Base-by-base conservation (phyloP, 768 basidiomycete genomes). In the Lanmaoa rubissima region DNA sequence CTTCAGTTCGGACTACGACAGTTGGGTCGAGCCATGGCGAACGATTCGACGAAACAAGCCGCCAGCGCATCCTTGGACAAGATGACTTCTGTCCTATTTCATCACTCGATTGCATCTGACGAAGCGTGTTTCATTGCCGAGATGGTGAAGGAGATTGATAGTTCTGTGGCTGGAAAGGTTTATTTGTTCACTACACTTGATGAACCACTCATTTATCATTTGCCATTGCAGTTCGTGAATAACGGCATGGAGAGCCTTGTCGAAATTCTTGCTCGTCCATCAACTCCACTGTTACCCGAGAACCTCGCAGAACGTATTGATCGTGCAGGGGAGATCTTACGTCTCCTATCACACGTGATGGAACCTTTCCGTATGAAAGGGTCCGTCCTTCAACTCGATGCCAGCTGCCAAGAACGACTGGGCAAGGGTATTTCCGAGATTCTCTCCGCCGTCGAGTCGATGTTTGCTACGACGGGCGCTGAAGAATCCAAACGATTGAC, bases 121-220 rank as follows among this genome's bases (percentile, higher is more conserved):
- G 87, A 92, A 69, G 90, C 89, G 0, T 88, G 86, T 59, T 89
- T 91, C 62, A 84, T 92, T 6, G 88, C 88, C n/a, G 87, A 90
- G 66, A 88, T 92, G 81, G 80, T 86, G 19, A 79, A 81, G 61
- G 87, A 87, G 31, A 85, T 87, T 10, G 85, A 86, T 45, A 78
- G 75, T 43, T 73, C 77, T 0, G 84, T 93, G 34, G 87, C 84
- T 5, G 79, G 79, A 51, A 91, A 88, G 82, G 90, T 88, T 51
- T 5, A 3, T 32, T 32, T 28, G 2, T 21, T 54, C 19, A 0
- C 24, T 46, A 8, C 2, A 11, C 39, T 38, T 24, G 44, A 43
- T 34, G 13, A 46, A 35, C 9, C 17, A 3, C 17, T 43, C n/a
- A 16, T 34, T 57, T 28, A 45, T 39, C 34, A 16, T 44, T 38